Base-by-base conservation (phyloP, 2,329 filamentous ascomycete species). In the Aplosporella prunicola region DNA sequence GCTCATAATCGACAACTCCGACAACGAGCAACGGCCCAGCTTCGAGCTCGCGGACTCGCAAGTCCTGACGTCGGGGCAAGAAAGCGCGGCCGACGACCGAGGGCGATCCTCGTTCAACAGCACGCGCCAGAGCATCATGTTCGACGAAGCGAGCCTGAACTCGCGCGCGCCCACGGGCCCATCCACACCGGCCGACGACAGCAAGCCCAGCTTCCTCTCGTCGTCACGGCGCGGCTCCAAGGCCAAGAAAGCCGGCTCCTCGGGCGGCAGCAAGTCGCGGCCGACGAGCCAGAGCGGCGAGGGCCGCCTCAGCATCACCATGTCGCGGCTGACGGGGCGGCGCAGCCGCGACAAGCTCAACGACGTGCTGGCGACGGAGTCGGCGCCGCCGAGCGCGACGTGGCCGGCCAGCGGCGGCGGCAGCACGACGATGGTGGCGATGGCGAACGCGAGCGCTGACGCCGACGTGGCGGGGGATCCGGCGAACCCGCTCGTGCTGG, bases 111-210 rank as follows among this genome's bases (percentile, higher is more conserved):
- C 53, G 43, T 55, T 52, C 27, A 58, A 58, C 3, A 61, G 58
- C 36, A 56, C 57, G 25, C 53, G 53, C 15, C 54, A 57, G n/a
- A 68, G 62, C 45, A 47, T 63, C 16, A 49, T 58, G 0, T 55
- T 65, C 32, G 60, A 66, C 32, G 60, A 62, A 3, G 51, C 51
- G 31, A 45, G 51, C n/a, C 44, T 48, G 4, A 51, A 47, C 13
- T 48, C 50, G 16, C 50, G 56, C 9, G 55, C 51, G 13, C 50
- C 52, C 14, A 56, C 56, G 3, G 50, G 48, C 20, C 58, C 64
- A 1, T 49, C 58, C 3, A 70, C 66, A 2, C 66, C 67, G 2
- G 41, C 48, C 4, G 66, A 67, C 16, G 66, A 69, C 20, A 53
- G 58, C 6, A 55, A 52, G 33, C 23, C 42, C 6, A 47, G 49